Base-by-base conservation (phyloP, 148 eudicot genomes). In the Talinum fruticosum region DNA sequence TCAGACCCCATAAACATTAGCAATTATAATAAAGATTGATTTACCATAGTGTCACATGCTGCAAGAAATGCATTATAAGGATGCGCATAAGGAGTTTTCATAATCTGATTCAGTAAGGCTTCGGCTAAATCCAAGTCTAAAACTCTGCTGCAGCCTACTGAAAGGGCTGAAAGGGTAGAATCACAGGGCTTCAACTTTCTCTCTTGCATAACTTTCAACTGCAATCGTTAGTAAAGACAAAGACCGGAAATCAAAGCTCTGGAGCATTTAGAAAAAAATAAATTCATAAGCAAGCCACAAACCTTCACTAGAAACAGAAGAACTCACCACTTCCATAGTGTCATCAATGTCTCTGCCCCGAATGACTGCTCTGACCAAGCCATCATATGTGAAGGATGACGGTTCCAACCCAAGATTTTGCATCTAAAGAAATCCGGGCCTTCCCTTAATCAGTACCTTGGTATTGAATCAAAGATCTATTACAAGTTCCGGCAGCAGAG, bases 391-490 rank as follows among this genome's bases (percentile, higher is more conserved):
- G 78, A 61, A 28, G 71, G 80, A 32, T 61, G 99, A 87, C 34
- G 88, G 94, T 86, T 90, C 87, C 83, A 96, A 41, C 54, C 97
- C 99, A 82, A 96, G 87, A 80, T 72, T 81, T 88, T 90, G 91
- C 97, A 96, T 93, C 97, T 95, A 84, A 66, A 81, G 75, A 83
- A 81, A 79, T 80, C 24, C 35, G 68, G 45, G 37, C 21, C 41
- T n/a, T n/a, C n/a, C 72, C 37, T 64, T 38, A 66, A 74, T 84
- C 70, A 83, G 84, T 76, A 74, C 49, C 68, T 79, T 33, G 72
- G 41, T 70, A 75, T 51, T 36, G 73, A 76, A 75, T n/a, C 44
- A 77, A 35, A 74, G 49, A 76, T 54, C 54, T 45, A 37, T 32
- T 65, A 59, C n/a, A 64, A 54, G n/a, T 51, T 18, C 57, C 2